Base-by-base conservation (phyloP, 2,329 filamentous ascomycete genomes). In the Pseudocercospora pini-densiflorae region DNA sequence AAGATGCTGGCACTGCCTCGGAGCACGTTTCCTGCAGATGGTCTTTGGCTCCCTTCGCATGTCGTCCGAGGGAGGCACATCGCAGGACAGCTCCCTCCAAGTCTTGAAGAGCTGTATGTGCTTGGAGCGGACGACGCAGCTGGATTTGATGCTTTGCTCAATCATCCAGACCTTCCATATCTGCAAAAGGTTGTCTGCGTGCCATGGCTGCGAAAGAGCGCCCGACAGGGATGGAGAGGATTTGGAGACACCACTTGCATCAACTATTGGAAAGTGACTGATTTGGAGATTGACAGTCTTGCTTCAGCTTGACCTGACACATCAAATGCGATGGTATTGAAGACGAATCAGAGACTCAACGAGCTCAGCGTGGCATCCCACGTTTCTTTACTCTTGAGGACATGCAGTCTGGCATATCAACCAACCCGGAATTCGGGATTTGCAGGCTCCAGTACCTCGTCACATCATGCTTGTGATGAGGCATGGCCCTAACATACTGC, bases 41-140 rank as follows among this genome's bases (percentile, higher is more conserved):
- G 24, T 55, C 51, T 33, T 31, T 55, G 51, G 51, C 23, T 55
- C 27, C 51, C 23, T 16, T 31, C 21, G 16, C 23, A 55, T 55
- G 5, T 55, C 27, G 10, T 55, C 3, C 33, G 51, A 55, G 51
- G 51, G 7, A 27, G 24, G 16, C 10, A 55, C 27, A 27, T 55
- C 12, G 51, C 51, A n/a, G 51, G 51, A 16, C 51, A 55, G 51
- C 51, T 55, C 19, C 51, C 51, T 31, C 23, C 51, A 55, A 55
- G 23, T 55, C 51, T 55, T n/a, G 24, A 55, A 9, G 51, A 55
- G 24, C 24, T 55, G 12, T 55, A 55, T 31, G 24, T 55, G 23
- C 51, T 55, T n/a, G 51, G 51, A 3, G 51, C 51, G 14, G 51
- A 55, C 7, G 51, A 55, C 3, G 51, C 27, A 55, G 27, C 51